Evolutionary conservation across 305 asterid species (phyloP), one percentile per base, ranked within the genome.

Genomic region (Plantago coronopus): DNA sequence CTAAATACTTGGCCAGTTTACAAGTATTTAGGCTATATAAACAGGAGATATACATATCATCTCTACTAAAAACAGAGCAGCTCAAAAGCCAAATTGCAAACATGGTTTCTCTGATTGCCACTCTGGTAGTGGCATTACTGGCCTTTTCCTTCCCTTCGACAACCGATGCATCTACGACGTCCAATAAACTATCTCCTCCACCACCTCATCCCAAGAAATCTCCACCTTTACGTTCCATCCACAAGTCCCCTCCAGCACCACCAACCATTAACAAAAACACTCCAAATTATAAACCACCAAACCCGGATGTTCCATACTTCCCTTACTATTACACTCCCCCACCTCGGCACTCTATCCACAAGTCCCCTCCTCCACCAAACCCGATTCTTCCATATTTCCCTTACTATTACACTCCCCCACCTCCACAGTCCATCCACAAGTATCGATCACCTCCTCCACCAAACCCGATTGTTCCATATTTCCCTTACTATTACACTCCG

Each of bases 81-180:
- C 16, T 23, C 13, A 48, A 48, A 25, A n/a, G 7, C 37, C 10
- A 57, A 31, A 45, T 34, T 60, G n/a, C 34, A 57, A 62, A 46
- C 37, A 65, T 70, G 76, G 71, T 70, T 47, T 64, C 76, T 59
- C 63, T 67, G 14, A 5, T 64, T 20, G 54, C 66, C 59, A 48
- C 71, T 63, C 59, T 70, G 21, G 8, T 67, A 18, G 71, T 75
- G 22, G 76, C 40, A 48, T 40, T 63, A 38, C 38, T 75, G 38
- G 57, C 79, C 23, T 56, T 70, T n/a, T 23, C 46, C 70, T 19
- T 75, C 7, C 66, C 72, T 34, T 69, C 74, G 1, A 48, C 31
- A 55, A 48, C 63, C 17, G 20, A 17, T 40, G 75, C 77, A 17
- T 37, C 62, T 16, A 31, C 37, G 37, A 43, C 63, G n/a, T 31